Evolutionary conservation across 768 basidiomycete species (phyloP), one percentile per base, ranked within the genome.

Genomic region (Favolaschia claudopus): DNA sequence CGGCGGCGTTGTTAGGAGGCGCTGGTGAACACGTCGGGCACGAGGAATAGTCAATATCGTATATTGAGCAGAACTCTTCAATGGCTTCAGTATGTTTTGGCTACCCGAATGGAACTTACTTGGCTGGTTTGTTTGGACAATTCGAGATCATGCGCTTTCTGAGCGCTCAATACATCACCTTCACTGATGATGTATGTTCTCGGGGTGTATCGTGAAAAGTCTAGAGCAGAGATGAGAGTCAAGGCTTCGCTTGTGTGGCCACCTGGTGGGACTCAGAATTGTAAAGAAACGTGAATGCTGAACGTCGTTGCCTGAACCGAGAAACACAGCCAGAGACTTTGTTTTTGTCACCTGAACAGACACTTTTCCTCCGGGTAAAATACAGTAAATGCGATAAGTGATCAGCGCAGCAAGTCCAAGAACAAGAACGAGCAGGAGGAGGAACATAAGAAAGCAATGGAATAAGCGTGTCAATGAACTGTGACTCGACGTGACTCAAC

Each of bases 221-320:
- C 87, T 24, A 99, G 74, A 13, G 87, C 76, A 3, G 89, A 89
- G 25, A 92, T 54, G 25, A 98, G 79, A 31, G 82, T 78, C 62
- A 96, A 73, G 38, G 89, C 91, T 79, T 99, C 97, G 60, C 84
- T 87, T 15, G 95, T 97, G 76, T 99, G 97, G 0, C 97, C 97
- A 40, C 97, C 96, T 98, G 69, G 43, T 50, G 34, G 25, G 31
- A 19, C 27, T 32, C 47, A 15, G 36, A 55, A 25, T 24, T 20
- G 32, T 12, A 44, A 29, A 51, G 49, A 57, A 58, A 45, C 20
- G 27, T 7, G 28, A 50, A 74, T 80, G n/a, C n/a, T n/a, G n/a
- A n/a, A n/a, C n/a, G n/a, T n/a, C n/a, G n/a, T 69, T 68, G 92
- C 96, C 96, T 71, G 96, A 99, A 55, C 96, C 96, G 13, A 99